These are phyloP conservation scores for Turnera subulata DNA, from an alignment of 345 rosid species.

Conservation along the genomic window DNA sequence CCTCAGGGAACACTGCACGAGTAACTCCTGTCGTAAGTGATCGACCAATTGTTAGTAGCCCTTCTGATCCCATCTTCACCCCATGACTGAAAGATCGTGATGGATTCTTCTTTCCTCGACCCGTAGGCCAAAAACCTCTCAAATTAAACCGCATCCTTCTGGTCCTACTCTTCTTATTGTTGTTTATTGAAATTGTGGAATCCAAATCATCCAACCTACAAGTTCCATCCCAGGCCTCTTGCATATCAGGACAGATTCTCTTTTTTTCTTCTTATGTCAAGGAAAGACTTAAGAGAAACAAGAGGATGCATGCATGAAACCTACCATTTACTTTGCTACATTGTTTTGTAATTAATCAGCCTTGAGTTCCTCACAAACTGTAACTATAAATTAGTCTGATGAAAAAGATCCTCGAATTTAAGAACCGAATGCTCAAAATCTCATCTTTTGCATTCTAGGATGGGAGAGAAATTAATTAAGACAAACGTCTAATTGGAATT, in stretches of 20 bases:
- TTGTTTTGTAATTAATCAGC: no score
- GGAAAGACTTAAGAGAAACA: no score
- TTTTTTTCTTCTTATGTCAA: no score
- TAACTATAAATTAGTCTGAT: no score
- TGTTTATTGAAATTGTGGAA: conserved; percentile 46
- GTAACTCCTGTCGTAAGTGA: conserved; percentile 46
- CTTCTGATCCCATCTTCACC: conserved; percentile 56
- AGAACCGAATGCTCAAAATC: no score
- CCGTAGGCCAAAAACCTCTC: conserved; percentile 24
- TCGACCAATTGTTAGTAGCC: conserved; percentile 50
- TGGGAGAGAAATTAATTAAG: no score
- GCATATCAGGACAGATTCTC: background rate
- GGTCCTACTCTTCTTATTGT: conserved; percentile 33
- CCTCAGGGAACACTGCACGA: conserved; percentile 71
- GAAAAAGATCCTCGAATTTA: no score
- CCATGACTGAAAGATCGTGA: conserved; percentile 56
- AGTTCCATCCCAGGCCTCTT: conserved; percentile 4
- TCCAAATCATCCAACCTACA: conserved; percentile 72
- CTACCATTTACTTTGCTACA: no score
- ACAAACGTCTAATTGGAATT: no score
- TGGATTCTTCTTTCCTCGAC: conserved; percentile 34
- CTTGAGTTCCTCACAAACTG: no score
- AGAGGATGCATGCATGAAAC: no score
- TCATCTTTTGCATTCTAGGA: no score
- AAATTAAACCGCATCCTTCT: conserved; percentile 39